Evolutionary conservation across 768 basidiomycete genomes (phyloP).

Genomic region (Podaxis sp.): DNA sequence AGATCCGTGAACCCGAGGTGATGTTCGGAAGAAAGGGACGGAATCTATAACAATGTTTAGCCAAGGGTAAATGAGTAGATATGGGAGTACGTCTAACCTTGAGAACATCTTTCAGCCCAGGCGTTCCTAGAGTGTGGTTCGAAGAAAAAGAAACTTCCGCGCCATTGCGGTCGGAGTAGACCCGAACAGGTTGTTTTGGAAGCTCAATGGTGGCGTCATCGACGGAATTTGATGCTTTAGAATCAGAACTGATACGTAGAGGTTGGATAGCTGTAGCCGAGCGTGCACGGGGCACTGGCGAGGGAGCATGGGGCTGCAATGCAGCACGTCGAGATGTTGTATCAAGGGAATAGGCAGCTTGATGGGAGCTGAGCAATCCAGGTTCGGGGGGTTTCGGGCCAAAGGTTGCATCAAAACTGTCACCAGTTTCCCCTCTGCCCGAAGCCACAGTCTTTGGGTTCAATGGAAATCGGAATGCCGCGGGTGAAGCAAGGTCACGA

Average conservation of each 20-base stretch:
- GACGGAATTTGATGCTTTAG: neutral
- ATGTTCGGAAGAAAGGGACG: slow-evolving; percentile 64
- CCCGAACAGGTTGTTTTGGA: slow-evolving; percentile 7
- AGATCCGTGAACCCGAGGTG: slow-evolving; percentile 65
- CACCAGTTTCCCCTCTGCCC: neutral
- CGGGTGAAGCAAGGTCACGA: slow-evolving; percentile 28
- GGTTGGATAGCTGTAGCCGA: slow-evolving; percentile 40
- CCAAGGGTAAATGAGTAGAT: neutral
- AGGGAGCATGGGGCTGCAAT: slow-evolving; percentile 21
- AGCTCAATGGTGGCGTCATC: slow-evolving; percentile 1
- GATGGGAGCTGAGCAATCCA: slow-evolving; percentile 37
- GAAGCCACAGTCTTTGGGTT: slow-evolving; percentile 2
- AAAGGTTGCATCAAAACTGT: neutral
- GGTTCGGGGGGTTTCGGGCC: slow-evolving; percentile 2
- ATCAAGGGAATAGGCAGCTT: slow-evolving; percentile 55
- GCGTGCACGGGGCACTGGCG: slow-evolving; percentile 35
- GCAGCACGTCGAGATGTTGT: slow-evolving; percentile 26
- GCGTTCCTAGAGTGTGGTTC: slow-evolving; percentile 32
- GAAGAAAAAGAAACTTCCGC: slow-evolving; percentile 34
- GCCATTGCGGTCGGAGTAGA: slow-evolving; percentile 41
- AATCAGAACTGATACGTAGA: slow-evolving; percentile 10
- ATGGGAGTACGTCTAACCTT: slow-evolving; percentile 35
- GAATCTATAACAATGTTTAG: slow-evolving; percentile 38
- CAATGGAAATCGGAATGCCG: slow-evolving; percentile 39
- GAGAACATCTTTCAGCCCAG: slow-evolving; percentile 67